Evolutionary conservation across 164 flowering plant species (phyloP).

Genomic region (Nymphaea colorata): DNA sequence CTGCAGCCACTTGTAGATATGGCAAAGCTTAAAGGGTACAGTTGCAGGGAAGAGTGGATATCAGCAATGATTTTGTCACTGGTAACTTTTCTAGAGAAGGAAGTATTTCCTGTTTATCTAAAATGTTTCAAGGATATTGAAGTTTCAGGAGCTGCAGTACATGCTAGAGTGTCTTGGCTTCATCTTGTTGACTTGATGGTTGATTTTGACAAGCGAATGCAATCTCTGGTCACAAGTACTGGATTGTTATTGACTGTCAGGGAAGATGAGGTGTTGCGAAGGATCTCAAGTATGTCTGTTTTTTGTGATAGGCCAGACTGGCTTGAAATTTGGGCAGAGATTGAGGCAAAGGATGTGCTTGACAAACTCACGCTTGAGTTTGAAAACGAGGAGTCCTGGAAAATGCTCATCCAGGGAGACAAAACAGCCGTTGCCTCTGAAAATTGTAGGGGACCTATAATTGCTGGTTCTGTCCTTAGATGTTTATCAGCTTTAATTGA

Average conservation of each 20-base stretch:
- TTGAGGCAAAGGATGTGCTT: slow-evolving; percentile 50
- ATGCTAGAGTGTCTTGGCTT: slow-evolving; percentile 61
- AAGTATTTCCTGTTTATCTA: slow-evolving; percentile 55
- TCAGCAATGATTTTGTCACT: slow-evolving; percentile 81
- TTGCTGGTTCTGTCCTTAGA: slow-evolving; percentile 37
- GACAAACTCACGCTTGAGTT: slow-evolving; percentile 53
- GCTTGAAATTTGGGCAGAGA: slow-evolving; percentile 88
- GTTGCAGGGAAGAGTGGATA: slow-evolving; percentile 99
- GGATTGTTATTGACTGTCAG: slow-evolving; percentile 39
- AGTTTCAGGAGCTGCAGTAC: slow-evolving; percentile 12
- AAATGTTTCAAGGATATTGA: slow-evolving; percentile 43
- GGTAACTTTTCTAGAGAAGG: slow-evolving; percentile 72
- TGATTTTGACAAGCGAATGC: slow-evolving; percentile 65
- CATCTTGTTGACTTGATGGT: slow-evolving; percentile 90
- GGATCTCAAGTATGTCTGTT: slow-evolving; percentile 58
- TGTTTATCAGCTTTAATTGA: slow-evolving; percentile 52
- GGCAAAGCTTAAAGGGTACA: slow-evolving; percentile 77
- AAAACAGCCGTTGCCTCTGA: slow-evolving; percentile 33
- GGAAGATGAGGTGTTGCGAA: slow-evolving; percentile 48
- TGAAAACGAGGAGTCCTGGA: slow-evolving; percentile 70
- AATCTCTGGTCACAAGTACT: slow-evolving; percentile 48
- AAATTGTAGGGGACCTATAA: slow-evolving; percentile 51
- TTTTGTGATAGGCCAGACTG: slow-evolving; percentile 94
- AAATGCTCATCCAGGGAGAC: slow-evolving; percentile 29
- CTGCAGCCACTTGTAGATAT: slow-evolving; percentile 92